phyloP scores from a whole-genome alignment of 257 asterid species.

The Fraxinus cuspidata region DNA sequence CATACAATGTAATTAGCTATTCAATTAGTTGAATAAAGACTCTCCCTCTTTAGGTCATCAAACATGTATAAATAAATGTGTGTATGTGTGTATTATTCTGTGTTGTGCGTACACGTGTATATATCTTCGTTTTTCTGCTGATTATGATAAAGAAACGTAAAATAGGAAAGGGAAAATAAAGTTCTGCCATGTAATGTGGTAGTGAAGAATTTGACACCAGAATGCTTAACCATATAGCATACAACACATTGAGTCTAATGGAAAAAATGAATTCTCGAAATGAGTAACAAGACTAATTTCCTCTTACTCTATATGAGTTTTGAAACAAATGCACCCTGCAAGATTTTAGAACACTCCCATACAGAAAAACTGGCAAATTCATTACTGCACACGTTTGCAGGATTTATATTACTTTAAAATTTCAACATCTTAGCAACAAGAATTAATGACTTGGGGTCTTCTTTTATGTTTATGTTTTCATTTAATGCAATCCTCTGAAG shows the following conservation, averaged over 20 bases:
- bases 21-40: slow-evolving; percentile 7
- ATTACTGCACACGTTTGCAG: neutral
- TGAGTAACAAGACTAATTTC: neutral
- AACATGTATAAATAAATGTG: neutral
- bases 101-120: neutral
- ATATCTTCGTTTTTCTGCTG: neutral
- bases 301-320: neutral
- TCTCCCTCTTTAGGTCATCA: slow-evolving; percentile 15
- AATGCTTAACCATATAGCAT: neutral
- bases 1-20: slow-evolving; percentile 23
- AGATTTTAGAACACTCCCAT: neutral
- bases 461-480: neutral
- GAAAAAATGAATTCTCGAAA: neutral
- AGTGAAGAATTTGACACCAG: neutral
- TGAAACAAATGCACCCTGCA: neutral
- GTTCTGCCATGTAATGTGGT: neutral
- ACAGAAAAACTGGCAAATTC: neutral
- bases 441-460: neutral
- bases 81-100: neutral
- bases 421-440: neutral
- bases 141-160: neutral
- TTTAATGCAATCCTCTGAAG: neutral
- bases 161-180: neutral
- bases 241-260: neutral
- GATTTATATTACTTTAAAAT: neutral